phyloP scores from a whole-genome alignment of 768 basidiomycete species.

The Glaciozyma martinii region DNA sequence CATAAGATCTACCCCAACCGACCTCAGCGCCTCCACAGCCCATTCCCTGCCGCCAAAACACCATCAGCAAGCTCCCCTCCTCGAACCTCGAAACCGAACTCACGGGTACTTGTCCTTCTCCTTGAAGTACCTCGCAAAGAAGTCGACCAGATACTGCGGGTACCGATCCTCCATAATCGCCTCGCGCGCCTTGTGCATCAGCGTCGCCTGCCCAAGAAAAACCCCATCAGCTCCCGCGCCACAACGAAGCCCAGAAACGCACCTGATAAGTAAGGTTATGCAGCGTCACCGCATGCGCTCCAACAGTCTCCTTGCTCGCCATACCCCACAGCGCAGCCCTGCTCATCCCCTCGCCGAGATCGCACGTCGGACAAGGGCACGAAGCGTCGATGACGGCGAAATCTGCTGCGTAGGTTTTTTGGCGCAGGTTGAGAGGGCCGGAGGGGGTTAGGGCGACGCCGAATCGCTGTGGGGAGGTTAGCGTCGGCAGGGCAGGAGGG shows the following conservation, averaged over 20 bases:
- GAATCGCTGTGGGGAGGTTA: conserved; percentile 47
- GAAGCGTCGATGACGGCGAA: conserved; percentile 61
- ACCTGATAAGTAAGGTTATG: conserved; percentile 18
- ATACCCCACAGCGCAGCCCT: conserved; percentile 68
- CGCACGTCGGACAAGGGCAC: conserved; percentile 84
- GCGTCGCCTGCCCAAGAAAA: conserved; percentile 23
- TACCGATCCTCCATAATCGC: conserved; percentile 70
- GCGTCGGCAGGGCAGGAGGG: not conserved
- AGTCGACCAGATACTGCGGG: conserved; percentile 63
- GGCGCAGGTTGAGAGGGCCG: conserved; percentile 70
- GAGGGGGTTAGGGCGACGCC: conserved; percentile 75
- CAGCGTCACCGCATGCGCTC: conserved; percentile 54
- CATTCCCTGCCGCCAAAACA: conserved; percentile 45
- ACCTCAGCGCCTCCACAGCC: conserved; percentile 73
- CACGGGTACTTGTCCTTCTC: conserved; percentile 52
- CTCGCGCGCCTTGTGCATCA: conserved; percentile 76
- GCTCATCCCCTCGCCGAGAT: conserved; percentile 47
- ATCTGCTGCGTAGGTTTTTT: conserved; percentile 62
- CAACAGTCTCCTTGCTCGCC: conserved; percentile 68
- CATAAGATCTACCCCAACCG: conserved; percentile 74
- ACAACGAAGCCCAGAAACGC: not conserved
- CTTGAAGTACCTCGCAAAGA: conserved; percentile 71
- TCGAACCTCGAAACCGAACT: not conserved
- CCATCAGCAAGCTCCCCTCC: not conserved
- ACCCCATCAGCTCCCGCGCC: not conserved